phyloP scores from a whole-genome alignment of 495 filamentous ascomycete genomes.

The Melanomma pulvis-pyrius region DNA sequence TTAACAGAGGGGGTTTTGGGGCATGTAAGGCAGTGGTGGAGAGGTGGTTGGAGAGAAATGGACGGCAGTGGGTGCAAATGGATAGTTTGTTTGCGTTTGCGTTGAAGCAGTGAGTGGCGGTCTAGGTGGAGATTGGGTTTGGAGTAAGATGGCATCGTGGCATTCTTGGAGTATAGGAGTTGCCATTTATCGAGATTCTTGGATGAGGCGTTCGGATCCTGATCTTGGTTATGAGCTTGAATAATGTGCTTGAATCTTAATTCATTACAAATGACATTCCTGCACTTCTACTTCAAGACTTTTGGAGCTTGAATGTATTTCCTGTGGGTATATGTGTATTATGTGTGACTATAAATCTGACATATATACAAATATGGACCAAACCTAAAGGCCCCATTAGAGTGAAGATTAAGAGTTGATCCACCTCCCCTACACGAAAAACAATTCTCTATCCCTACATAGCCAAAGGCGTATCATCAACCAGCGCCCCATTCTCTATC shows the following conservation, averaged over 20 bases:
- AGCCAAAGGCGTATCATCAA: background rate
- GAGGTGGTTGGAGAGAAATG: slow-evolving; percentile 88
- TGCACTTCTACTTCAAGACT: background rate
- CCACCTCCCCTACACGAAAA: background rate
- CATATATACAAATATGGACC: background rate
- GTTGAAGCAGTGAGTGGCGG: slow-evolving; percentile 23
- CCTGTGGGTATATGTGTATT: background rate
- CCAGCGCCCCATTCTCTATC: background rate
- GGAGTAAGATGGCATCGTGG: background rate
- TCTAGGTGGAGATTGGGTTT: background rate
- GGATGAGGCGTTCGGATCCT: too few relatives aligned
- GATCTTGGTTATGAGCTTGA: background rate
- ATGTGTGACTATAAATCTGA: too few relatives aligned
- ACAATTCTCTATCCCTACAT: background rate
- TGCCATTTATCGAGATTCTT: background rate
- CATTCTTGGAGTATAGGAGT: slow-evolving; percentile 2
- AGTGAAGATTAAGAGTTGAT: too few relatives aligned
- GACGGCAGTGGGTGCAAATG: slow-evolving; percentile 95
- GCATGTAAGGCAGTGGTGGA: slow-evolving; percentile 79
- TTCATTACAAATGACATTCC: too few relatives aligned
- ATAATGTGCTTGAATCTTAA: background rate
- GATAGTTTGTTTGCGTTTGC: slow-evolving; percentile 82
- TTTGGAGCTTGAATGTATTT: background rate
- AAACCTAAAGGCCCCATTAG: background rate
- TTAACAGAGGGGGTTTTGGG: slow-evolving; percentile 76